Percentiles rank a stretch among this genome's conserved stretches.
Conservation (phyloP, 345 rosid genomes). For the Boechera retrofracta region DNA sequence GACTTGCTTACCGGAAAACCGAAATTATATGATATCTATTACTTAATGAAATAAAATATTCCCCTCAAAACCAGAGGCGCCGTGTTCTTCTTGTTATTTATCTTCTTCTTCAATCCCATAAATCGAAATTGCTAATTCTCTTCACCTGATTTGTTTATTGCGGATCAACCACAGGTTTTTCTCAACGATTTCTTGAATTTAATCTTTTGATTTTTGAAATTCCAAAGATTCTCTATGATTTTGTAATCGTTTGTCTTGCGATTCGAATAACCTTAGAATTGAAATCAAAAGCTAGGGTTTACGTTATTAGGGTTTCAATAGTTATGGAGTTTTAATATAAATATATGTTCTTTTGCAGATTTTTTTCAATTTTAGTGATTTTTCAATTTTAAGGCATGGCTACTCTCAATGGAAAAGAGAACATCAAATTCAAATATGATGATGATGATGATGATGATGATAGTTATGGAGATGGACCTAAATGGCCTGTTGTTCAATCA, state of each 20-base stretch:
- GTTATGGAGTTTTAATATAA: background rate
- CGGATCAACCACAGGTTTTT: slow-evolving; percentile 12
- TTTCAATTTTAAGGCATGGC: slow-evolving; percentile 47
- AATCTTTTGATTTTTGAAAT: background rate
- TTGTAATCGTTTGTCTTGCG: background rate
- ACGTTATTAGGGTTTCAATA: background rate
- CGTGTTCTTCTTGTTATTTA: slow-evolving; percentile 30
- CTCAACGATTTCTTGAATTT: background rate
- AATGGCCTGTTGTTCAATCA: slow-evolving; percentile 42
- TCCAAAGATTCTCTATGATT: background rate
- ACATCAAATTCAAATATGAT: slow-evolving; percentile 26
- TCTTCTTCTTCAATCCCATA: slow-evolving; percentile 22
- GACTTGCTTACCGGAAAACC: background rate
- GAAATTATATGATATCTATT: background rate
- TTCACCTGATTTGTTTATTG: background rate
- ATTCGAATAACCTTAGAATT: slow-evolving; percentile 4
- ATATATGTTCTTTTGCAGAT: slow-evolving; percentile 21
- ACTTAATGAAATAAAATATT: background rate
- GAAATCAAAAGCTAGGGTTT: slow-evolving; percentile 11
- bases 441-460: slow-evolving; percentile 33
- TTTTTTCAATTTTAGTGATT: background rate
- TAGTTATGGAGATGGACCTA: slow-evolving; percentile 42
- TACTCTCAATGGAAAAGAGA: slow-evolving; percentile 35
- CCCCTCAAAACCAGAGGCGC: slow-evolving; percentile 11
- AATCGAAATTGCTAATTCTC: background rate